phyloP scores from a whole-genome alignment of 495 filamentous ascomycete genomes.

The Aspergillus wentii region DNA sequence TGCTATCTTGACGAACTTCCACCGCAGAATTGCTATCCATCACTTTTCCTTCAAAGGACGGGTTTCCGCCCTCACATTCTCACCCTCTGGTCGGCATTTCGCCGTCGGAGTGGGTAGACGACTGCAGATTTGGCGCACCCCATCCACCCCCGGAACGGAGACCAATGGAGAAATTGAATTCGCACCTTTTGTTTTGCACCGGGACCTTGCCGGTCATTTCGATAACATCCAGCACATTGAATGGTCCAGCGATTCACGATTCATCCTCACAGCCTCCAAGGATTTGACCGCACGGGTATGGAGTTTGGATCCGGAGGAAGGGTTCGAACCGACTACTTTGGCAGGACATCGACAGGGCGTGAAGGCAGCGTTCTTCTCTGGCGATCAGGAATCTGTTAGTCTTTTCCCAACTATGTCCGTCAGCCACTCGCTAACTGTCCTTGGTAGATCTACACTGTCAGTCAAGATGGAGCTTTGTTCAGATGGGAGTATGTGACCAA shows the following conservation, averaged over 20 bases:
- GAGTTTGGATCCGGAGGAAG: slow-evolving; percentile 83
- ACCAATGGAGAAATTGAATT: slow-evolving; percentile 84
- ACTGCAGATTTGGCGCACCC: slow-evolving; percentile 93
- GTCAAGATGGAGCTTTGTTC: slow-evolving; percentile 64
- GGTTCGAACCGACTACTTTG: slow-evolving; percentile 82
- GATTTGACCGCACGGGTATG: slow-evolving; percentile 92
- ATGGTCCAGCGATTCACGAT: slow-evolving; percentile 93
- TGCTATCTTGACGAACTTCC: slow-evolving; percentile 85
- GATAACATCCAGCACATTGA: slow-evolving; percentile 79
- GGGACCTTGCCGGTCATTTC: slow-evolving; percentile 81
- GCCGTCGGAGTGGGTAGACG: slow-evolving; percentile 78
- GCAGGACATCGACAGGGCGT: slow-evolving; percentile 86
- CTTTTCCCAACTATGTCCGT: slow-evolving; percentile 40
- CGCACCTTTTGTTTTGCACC: slow-evolving; percentile 86
- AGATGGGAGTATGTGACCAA: slow-evolving; percentile 56
- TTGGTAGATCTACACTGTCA: slow-evolving; percentile 66
- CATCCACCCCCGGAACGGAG: slow-evolving; percentile 72
- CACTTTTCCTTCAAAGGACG: slow-evolving; percentile 89
- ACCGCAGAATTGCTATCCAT: slow-evolving; percentile 77
- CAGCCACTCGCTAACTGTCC: slow-evolving; percentile 42
- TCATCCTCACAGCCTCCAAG: slow-evolving; percentile 86
- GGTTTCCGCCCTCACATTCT: slow-evolving; percentile 83
- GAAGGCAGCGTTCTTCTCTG: slow-evolving; percentile 85
- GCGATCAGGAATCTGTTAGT: slow-evolving; percentile 73
- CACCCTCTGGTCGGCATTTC: slow-evolving; percentile 86